phyloP scores from a whole-genome alignment of 2,329 filamentous ascomycete species.

The Neofusicoccum cordaticola region DNA sequence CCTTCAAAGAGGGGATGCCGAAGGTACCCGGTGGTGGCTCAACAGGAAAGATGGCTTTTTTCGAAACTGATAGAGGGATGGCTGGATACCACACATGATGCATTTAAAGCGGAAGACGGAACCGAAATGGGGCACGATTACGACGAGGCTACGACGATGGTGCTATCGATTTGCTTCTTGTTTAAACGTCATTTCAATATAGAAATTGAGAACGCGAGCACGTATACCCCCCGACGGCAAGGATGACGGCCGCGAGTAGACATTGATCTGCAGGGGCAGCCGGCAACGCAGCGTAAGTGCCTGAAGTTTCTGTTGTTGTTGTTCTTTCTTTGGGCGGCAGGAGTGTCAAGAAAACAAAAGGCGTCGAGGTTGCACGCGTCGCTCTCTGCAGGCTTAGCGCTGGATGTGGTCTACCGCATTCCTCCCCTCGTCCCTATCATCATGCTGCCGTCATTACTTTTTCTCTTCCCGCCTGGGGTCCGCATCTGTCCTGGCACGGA shows the following conservation, averaged over 20 bases:
- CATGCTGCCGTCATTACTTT: slow-evolving; percentile 12
- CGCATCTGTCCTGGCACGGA: not conserved
- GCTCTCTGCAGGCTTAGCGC: not conserved
- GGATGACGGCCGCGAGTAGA: not conserved
- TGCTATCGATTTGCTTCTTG: slow-evolving; percentile 9
- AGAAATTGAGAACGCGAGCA: slow-evolving; percentile 13
- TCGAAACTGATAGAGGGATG: not conserved
- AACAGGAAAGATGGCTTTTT: not conserved
- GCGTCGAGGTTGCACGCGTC: not conserved
- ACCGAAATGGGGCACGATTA: not conserved
- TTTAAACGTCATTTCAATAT: slow-evolving; percentile 3
- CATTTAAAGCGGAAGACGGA: slow-evolving; percentile 4
- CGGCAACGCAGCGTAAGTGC: not conserved
- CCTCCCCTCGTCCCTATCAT: not conserved
- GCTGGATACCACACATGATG: not conserved
- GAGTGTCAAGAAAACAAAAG: not conserved
- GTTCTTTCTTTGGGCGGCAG: not conserved
- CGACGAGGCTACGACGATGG: not conserved
- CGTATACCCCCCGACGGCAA: slow-evolving; percentile 1
- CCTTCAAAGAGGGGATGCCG: not conserved
- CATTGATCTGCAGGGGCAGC: not conserved
- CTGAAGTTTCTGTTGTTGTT: not conserved
- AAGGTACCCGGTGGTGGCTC: not conserved
- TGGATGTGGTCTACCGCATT: not conserved
- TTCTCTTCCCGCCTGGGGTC: not conserved